A percentile compares a stretch with the other conserved stretches of the same genome.
Conservation (phyloP, 768 basidiomycete species). For the Amyloporia xantha region DNA sequence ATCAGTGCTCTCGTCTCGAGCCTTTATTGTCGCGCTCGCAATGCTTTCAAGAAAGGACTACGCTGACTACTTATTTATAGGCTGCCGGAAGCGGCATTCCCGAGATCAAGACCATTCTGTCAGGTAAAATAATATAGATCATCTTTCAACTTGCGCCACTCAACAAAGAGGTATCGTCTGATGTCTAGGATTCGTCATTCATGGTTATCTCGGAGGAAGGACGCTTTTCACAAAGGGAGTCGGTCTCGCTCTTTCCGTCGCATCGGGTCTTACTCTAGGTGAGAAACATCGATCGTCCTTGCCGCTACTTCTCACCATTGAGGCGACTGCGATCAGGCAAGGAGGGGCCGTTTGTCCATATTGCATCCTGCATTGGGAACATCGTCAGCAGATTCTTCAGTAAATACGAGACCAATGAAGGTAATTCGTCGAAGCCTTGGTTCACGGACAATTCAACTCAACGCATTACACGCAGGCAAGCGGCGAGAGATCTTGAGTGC, state of each 20-base stretch:
- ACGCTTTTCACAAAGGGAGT: conserved; percentile 87
- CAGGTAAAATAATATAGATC: conserved; percentile 38
- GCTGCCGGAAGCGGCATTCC: conserved; percentile 96
- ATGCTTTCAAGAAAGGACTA: too few relatives aligned
- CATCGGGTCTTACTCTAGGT: conserved; percentile 85
- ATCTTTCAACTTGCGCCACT: conserved; percentile 5
- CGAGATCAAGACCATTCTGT: conserved; percentile 92
- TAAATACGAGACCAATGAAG: conserved; percentile 97
- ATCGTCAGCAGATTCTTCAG: conserved; percentile 78
- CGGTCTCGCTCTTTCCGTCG: conserved; percentile 85
- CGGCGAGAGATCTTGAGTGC: conserved; percentile 92
- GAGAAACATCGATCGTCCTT: conserved; percentile 13
- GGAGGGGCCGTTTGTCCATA: conserved; percentile 84
- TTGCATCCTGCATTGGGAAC: conserved; percentile 89
- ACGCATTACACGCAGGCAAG: conserved; percentile 73
- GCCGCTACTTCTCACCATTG: conserved; percentile 1
- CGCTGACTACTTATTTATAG: conserved; percentile 30
- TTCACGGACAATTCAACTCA: not conserved
- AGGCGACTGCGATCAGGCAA: too few relatives aligned
- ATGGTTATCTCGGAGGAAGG: conserved; percentile 90
- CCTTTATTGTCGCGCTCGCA: too few relatives aligned
- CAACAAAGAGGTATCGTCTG: conserved; percentile 3
- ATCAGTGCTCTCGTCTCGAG: too few relatives aligned
- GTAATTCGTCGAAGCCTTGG: conserved; percentile 26
- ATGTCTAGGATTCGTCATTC: conserved; percentile 81